Evolutionary conservation across 1,284 basidiomycete genomes (phyloP).

Genomic region (Microbotryomycetes sp.): DNA sequence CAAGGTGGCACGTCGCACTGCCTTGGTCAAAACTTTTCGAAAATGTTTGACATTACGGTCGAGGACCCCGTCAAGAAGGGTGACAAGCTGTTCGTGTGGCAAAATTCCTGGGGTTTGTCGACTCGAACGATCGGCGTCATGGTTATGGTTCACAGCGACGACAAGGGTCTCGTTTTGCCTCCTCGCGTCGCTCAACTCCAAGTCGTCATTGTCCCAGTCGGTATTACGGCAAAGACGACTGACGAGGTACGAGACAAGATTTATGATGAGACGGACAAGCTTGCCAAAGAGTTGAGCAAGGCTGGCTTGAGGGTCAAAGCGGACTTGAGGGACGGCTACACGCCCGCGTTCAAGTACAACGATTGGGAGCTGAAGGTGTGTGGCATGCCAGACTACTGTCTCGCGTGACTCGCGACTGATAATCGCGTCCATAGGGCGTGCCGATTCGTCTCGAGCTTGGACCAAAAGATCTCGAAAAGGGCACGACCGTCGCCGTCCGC

Average conservation of each 20-base stretch:
- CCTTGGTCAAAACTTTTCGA: conserved; percentile 96
- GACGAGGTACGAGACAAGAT: conserved; percentile 59
- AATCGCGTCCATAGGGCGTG: conserved; percentile 61
- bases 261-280: conserved; percentile 60
- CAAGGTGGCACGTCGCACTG: conserved; percentile 97
- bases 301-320: conserved; percentile 77
- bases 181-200: conserved; percentile 90
- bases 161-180: conserved; percentile 92
- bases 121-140: conserved; percentile 97
- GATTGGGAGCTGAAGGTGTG: conserved; percentile 94
- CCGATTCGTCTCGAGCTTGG: conserved; percentile 95
- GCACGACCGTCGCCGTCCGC: conserved; percentile 75
- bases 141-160: conserved; percentile 99
- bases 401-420: background rate
- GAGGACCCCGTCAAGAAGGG: conserved; percentile 65
- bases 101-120: conserved; percentile 97
- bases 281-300: conserved; percentile 54
- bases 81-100: conserved; percentile 80
- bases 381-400: conserved; percentile 5
- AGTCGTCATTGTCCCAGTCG: conserved; percentile 86
- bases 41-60: conserved; percentile 97
- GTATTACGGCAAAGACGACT: conserved; percentile 74
- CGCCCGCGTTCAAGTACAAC: conserved; percentile 98
- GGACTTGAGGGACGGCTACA: conserved; percentile 90
- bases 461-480: conserved; percentile 80